These are phyloP conservation scores for Penicillium janthinellum DNA, from an alignment of 2,329 filamentous ascomycete genomes.

Conservation along the genomic window DNA sequence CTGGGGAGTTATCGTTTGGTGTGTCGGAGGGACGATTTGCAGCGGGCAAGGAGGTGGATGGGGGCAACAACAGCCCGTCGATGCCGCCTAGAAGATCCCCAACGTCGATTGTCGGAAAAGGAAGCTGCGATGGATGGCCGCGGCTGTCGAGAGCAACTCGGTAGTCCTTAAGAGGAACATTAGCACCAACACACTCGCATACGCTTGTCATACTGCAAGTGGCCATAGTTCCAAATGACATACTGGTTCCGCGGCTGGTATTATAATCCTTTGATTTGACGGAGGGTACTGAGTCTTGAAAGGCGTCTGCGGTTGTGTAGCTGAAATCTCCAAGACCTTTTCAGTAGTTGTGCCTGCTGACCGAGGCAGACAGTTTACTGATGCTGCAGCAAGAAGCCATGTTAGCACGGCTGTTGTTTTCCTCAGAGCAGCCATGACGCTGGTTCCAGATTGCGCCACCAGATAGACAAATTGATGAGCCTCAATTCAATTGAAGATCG, in stretches of 20 bases:
- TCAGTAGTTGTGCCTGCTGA: conserved; percentile 15
- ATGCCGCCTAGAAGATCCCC: conserved; percentile 20
- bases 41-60: neutral
- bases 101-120: conserved; percentile 31
- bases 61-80: neutral
- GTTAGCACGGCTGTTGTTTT: conserved; percentile 37
- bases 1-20: neutral
- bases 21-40: neutral
- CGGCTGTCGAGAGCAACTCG: conserved; percentile 34
- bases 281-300: conserved; percentile 44
- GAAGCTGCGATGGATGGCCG: conserved; percentile 32
- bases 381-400: conserved; percentile 36
- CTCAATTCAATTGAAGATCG: neutral
- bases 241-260: conserved; percentile 35
- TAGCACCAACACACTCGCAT: conserved; percentile 5
- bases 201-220: neutral
- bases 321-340: conserved; percentile 15
- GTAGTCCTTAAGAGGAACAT: conserved; percentile 31
- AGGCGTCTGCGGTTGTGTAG: conserved; percentile 17
- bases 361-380: conserved; percentile 29
- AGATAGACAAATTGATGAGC: neutral
- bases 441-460: neutral
- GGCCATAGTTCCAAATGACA: conserved; percentile 14
- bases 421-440: conserved; percentile 22
- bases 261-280: conserved; percentile 28